Conservation (phyloP, 257 asterid species). For the Anisodus acutangulus region DNA sequence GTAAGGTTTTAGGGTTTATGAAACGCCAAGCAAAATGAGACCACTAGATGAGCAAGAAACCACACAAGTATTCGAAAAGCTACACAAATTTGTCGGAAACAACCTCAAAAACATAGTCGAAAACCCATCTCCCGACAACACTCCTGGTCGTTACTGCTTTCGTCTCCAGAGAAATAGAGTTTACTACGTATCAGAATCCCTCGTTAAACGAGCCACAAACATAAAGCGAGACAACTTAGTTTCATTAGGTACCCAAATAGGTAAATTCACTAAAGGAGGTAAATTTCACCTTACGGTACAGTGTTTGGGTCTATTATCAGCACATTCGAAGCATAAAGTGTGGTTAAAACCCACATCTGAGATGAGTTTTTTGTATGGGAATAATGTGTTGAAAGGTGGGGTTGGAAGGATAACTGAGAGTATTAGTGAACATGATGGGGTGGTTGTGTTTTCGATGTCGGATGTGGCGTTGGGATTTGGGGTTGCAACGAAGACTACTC, state of each 20-base stretch:
- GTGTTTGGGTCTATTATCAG: constrained; percentile 62
- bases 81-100: constrained; percentile 83
- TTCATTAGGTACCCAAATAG: constrained; percentile 78
- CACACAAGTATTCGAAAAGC: constrained; percentile 76
- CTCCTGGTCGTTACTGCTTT: constrained; percentile 78
- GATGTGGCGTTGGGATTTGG: constrained; percentile 87
- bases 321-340: constrained; percentile 83
- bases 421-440: constrained; percentile 75
- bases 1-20: neutral
- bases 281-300: constrained; percentile 74
- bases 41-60: constrained; percentile 89
- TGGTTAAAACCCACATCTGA: constrained; percentile 68
- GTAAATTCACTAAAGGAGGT: constrained; percentile 73
- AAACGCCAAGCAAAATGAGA: constrained; percentile 25
- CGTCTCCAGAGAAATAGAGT: constrained; percentile 81
- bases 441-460: constrained; percentile 82
- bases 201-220: constrained; percentile 84
- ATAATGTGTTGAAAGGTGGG: constrained; percentile 88
- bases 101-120: constrained; percentile 80
- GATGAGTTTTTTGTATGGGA: constrained; percentile 67
- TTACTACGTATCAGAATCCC: constrained; percentile 81
- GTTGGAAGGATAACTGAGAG: constrained; percentile 92
- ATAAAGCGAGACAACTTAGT: constrained; percentile 78
- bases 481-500: constrained; percentile 80
- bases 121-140: constrained; percentile 69